A percentile compares a stretch with the other conserved stretches of the same genome.
These are phyloP conservation scores for Waltiozyma sp. DNA, from an alignment of 1,139 yeast genomes.

Conservation along the genomic window DNA sequence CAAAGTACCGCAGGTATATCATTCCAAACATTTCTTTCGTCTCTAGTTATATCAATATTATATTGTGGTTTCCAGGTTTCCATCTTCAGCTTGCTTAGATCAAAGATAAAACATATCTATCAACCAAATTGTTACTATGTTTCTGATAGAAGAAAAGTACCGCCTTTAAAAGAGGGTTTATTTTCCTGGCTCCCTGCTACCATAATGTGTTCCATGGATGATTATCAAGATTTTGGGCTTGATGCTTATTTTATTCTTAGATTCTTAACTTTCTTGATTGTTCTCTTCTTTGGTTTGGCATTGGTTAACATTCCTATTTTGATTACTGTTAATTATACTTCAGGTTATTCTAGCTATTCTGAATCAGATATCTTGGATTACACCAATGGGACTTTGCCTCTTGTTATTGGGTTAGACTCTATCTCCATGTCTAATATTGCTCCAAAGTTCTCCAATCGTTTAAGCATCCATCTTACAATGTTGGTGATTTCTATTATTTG, in stretches of 20 bases:
- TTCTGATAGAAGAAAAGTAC: constrained; percentile 29
- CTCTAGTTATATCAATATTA: constrained; percentile 39
- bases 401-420: constrained; percentile 41
- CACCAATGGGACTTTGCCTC: constrained; percentile 17
- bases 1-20: constrained; percentile 32
- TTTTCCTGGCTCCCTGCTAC: constrained; percentile 41
- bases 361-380: constrained; percentile 8
- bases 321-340: constrained; percentile 41
- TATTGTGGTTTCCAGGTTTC: constrained; percentile 42
- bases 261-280: constrained; percentile 35
- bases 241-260: constrained; percentile 57
- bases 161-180: constrained; percentile 29
- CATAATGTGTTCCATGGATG: constrained; percentile 27
- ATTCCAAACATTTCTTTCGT: constrained; percentile 32
- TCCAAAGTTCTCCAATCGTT: constrained; percentile 29
- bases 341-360: constrained; percentile 25
- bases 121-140: constrained; percentile 43
- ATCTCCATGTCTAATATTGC: constrained; percentile 55
- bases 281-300: constrained; percentile 40
- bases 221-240: constrained; percentile 41
- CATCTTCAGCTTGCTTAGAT: constrained; percentile 40
- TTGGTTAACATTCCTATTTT: constrained; percentile 40
- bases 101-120: constrained; percentile 37
- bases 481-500: constrained; percentile 37
- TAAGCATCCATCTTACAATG: constrained; percentile 46